Conservation (phyloP, 2,329 filamentous ascomycete genomes). For the Penicillium sp. region DNA sequence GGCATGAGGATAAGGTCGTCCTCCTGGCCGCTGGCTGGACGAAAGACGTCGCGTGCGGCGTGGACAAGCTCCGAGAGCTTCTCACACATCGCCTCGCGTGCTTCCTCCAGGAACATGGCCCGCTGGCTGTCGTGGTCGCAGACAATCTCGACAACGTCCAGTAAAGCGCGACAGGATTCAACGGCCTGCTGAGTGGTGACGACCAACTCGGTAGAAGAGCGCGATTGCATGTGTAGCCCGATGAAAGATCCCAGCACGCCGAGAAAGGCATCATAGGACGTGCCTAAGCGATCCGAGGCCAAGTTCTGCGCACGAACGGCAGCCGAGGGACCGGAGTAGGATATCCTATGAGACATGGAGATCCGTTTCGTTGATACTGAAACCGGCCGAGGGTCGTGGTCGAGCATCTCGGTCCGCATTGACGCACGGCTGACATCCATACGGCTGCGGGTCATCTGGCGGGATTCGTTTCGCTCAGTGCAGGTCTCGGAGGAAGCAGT, state of each 20-base stretch:
- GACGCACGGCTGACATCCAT: slow-evolving; percentile 21
- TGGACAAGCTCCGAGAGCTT: slow-evolving; percentile 74
- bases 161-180: slow-evolving; percentile 70
- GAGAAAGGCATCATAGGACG: slow-evolving; percentile 80
- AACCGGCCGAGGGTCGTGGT: slow-evolving; percentile 29
- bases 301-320: slow-evolving; percentile 64
- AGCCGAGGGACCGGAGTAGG: slow-evolving; percentile 64
- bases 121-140: slow-evolving; percentile 70
- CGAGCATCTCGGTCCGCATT: slow-evolving; percentile 21
- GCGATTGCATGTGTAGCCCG: slow-evolving; percentile 87
- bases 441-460: slow-evolving; percentile 32
- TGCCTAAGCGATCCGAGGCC: slow-evolving; percentile 75
- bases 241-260: slow-evolving; percentile 91
- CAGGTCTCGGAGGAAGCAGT: slow-evolving; percentile 23
- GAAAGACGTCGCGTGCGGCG: slow-evolving; percentile 74
- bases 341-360: slow-evolving; percentile 67
- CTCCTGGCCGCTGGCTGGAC: slow-evolving; percentile 61
- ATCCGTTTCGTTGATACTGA: slow-evolving; percentile 45
- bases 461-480: slow-evolving; percentile 32
- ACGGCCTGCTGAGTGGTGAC: slow-evolving; percentile 79
- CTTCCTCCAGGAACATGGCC: slow-evolving; percentile 61
- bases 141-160: slow-evolving; percentile 76
- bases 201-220: slow-evolving; percentile 77
- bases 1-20: slow-evolving; percentile 74
- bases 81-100: slow-evolving; percentile 72